Percentiles rank a stretch among this genome's conserved stretches.
Evolutionary conservation across 148 eudicot species (phyloP).

Genomic region (Polygonum maritimum): DNA sequence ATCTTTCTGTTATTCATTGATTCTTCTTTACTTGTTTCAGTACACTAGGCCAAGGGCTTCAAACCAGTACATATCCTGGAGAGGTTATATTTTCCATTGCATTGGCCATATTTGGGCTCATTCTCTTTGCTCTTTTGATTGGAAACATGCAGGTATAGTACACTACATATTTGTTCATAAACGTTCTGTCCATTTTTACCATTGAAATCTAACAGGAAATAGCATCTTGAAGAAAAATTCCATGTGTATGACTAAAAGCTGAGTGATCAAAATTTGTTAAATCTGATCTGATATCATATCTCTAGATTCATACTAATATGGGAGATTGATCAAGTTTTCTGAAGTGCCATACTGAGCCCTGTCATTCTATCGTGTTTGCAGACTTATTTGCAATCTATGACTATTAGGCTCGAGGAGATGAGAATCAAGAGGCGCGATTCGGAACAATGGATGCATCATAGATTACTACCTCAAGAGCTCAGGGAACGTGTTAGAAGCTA

Average conservation of each 20-base stretch:
- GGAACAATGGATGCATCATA: constrained; percentile 99
- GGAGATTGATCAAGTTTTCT: not conserved
- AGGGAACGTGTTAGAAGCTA: constrained; percentile 91
- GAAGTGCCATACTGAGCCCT: not conserved
- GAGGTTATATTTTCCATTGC: constrained; percentile 72
- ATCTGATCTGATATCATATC: not conserved
- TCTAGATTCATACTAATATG: not conserved
- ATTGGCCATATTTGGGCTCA: constrained; percentile 35
- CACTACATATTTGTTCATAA: not conserved
- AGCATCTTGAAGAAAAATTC: not conserved
- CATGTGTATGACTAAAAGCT: not conserved
- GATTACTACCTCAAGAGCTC: constrained; percentile 78
- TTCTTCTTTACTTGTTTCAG: constrained; percentile 27
- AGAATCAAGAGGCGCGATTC: constrained; percentile 91
- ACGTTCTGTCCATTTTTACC: not conserved
- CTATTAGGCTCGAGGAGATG: constrained; percentile 92
- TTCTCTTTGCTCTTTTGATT: constrained; percentile 36
- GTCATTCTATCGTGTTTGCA: constrained; percentile 19
- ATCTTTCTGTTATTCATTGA: not conserved
- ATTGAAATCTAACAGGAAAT: not conserved
- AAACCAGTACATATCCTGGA: constrained; percentile 84
- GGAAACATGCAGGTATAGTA: constrained; percentile 87
- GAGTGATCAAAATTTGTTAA: not conserved
- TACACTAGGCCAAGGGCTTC: constrained; percentile 91
- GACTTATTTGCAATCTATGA: constrained; percentile 90